Percentiles rank a stretch among this genome's conserved stretches.
phyloP scores from a whole-genome alignment of 352 stramenopile species.

The Phytophthora multivora region DNA sequence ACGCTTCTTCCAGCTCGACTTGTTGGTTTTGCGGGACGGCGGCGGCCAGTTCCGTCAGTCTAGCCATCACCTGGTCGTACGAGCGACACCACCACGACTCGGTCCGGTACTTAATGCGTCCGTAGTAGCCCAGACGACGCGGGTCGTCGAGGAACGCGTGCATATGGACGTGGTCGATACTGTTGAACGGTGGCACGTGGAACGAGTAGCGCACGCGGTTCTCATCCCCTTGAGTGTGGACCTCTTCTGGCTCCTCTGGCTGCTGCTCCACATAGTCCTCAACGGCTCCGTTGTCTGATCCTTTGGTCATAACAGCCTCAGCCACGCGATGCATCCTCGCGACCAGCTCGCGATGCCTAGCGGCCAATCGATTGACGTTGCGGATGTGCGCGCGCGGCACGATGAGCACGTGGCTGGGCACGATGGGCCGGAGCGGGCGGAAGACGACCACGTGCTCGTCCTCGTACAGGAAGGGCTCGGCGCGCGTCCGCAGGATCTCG shows the following conservation, averaged over 20 bases:
- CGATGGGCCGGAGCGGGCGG: slow-evolving; percentile 70
- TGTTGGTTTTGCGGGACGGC: slow-evolving; percentile 12
- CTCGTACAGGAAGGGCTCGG: slow-evolving; percentile 78
- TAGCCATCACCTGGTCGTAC: slow-evolving; percentile 67
- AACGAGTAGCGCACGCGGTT: slow-evolving; percentile 62
- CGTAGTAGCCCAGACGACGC: slow-evolving; percentile 51
- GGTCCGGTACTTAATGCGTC: slow-evolving; percentile 80
- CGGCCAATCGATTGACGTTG: slow-evolving; percentile 74
- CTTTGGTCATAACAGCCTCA: slow-evolving; percentile 43
- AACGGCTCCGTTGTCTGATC: slow-evolving; percentile 1
- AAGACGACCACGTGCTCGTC: slow-evolving; percentile 83
- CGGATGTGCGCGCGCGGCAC: slow-evolving; percentile 79
- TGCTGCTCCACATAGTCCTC: slow-evolving; percentile 11
- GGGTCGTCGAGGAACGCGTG: slow-evolving; percentile 68
- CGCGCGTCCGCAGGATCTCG: slow-evolving; percentile 64
- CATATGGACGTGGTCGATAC: slow-evolving; percentile 90
- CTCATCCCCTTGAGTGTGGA: slow-evolving; percentile 1
- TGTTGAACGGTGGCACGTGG: slow-evolving; percentile 79
- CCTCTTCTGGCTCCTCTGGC: slow-evolving; percentile 2
- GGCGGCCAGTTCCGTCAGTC: slow-evolving; percentile 28
- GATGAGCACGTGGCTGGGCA: slow-evolving; percentile 77
- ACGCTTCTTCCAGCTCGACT: slow-evolving; percentile 16
- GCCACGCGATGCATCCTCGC: slow-evolving; percentile 69
- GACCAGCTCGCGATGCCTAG: slow-evolving; percentile 55
- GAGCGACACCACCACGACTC: slow-evolving; percentile 87